Base-by-base conservation (phyloP, 2,329 filamentous ascomycete genomes). In the Pseudocercospora crystallina region DNA sequence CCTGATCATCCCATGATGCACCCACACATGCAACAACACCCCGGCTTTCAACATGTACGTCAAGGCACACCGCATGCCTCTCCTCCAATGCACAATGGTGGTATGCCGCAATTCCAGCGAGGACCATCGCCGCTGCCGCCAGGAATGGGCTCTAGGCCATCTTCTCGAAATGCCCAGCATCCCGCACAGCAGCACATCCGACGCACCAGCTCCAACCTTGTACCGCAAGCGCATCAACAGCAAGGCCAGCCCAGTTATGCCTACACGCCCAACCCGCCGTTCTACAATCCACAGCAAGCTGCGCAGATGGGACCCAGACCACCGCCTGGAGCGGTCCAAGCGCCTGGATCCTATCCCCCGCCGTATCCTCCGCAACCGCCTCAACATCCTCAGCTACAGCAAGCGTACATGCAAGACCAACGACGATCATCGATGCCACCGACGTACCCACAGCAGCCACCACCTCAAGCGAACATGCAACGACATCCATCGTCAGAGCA, bases 1-100 rank as follows among this genome's bases (percentile, higher is more conserved):
- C 87, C 87, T 80, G 82, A 61, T 82, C 60, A 61, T 29, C 53
- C 85, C 60, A 76, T 82, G 67, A 68, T 70, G 59, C 71, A 71
- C 26, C 70, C 61, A 33, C 64, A 65, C 41, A 65, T 78, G 49
- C 74, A 76, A 47, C 71, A 75, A 56, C 79, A 82, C 61, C 74
- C 80, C 32, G 76, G 76, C n/a, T 95, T 90, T 66, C 82, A 89
- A 58, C 89, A 92, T 63, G 85, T 95, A 59, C 81, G 89, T 66
- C 87, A 94, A 62, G 81, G 85, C 49, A 90, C 89, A 14, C 87
- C 90, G 9, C 95, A 90, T 17, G 88, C 86, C 30, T 96, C 92
- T 17, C 92, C 92, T 51, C 92, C 92, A 2, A 89, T 96, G 59
- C 81, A 82, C 44, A 95, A 90, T 65, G 86, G 86, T 14, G 60